Evolutionary conservation across 1,284 basidiomycete genomes (phyloP).

Genomic region (Pseudomicrostroma phylloplanum): DNA sequence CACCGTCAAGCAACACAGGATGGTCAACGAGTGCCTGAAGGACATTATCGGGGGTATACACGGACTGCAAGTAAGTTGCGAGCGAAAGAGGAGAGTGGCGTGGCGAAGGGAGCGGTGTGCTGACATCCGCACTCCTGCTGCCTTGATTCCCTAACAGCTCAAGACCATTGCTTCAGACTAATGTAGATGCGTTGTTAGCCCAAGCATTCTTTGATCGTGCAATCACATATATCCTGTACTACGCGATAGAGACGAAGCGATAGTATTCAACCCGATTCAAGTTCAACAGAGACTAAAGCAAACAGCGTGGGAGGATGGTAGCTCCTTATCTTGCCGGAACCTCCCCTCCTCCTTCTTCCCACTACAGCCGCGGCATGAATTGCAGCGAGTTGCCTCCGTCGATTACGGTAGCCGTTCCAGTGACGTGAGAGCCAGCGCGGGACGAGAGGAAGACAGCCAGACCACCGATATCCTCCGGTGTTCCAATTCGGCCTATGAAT

Average conservation of each 20-base stretch:
- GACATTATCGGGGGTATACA: slow-evolving; percentile 86
- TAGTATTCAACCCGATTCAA: too few relatives aligned
- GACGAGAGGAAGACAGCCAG: slow-evolving; percentile 67
- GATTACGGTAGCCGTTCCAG: slow-evolving; percentile 59
- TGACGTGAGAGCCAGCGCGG: slow-evolving; percentile 66
- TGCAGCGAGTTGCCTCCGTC: slow-evolving; percentile 60
- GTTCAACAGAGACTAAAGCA: too few relatives aligned
- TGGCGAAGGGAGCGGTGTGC: not conserved
- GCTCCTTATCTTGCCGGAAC: too few relatives aligned
- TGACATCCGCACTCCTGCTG: not conserved
- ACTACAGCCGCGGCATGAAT: slow-evolving; percentile 21
- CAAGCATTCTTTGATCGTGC: not conserved
- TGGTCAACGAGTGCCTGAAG: slow-evolving; percentile 82
- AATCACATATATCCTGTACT: not conserved
- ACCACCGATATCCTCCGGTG: slow-evolving; percentile 68
- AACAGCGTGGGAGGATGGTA: too few relatives aligned
- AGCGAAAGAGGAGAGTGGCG: slow-evolving; percentile 3
- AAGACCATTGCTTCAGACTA: slow-evolving; percentile 1
- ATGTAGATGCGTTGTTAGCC: not conserved
- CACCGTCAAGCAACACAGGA: slow-evolving; percentile 84
- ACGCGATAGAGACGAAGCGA: too few relatives aligned
- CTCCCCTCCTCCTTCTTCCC: slow-evolving; percentile 7
- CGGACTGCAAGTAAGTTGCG: slow-evolving; percentile 82
- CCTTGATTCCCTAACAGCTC: not conserved
- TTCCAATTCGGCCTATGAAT: slow-evolving; percentile 58